These are phyloP conservation scores for Cyberlindnera euphorbiae DNA, from an alignment of 805 yeast species.

Conservation along the genomic window DNA sequence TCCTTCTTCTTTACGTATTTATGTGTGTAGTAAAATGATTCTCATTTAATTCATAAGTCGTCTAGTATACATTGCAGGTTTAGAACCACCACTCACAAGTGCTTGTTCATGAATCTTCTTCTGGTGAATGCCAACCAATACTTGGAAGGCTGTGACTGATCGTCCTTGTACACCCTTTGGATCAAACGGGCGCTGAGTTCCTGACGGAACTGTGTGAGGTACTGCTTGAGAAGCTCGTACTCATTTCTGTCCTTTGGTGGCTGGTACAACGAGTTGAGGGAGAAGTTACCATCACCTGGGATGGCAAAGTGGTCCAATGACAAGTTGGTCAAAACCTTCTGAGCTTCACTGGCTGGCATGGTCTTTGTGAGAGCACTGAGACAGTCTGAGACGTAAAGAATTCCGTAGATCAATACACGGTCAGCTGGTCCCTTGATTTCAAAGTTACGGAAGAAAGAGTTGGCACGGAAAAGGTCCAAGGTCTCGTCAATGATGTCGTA, in stretches of 20 bases:
- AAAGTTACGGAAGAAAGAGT: conserved; percentile 93
- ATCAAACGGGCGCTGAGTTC: conserved; percentile 82
- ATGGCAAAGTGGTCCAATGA: conserved; percentile 83
- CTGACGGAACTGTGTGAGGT: conserved; percentile 91
- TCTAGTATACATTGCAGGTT: too few species aligned
- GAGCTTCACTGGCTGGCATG: conserved; percentile 54
- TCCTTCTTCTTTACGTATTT: too few species aligned
- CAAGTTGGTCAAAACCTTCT: conserved; percentile 68
- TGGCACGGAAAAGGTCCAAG: conserved; percentile 89
- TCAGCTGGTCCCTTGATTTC: conserved; percentile 96
- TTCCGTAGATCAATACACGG: conserved; percentile 89
- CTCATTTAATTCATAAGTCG: too few species aligned
- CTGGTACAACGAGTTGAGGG: conserved; percentile 71
- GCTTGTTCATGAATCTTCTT: conserved; percentile 93
- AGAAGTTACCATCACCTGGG: conserved; percentile 96
- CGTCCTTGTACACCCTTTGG: conserved; percentile 62
- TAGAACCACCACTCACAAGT: too few species aligned
- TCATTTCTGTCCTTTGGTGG: conserved; percentile 74
- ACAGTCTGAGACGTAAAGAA: conserved; percentile 83
- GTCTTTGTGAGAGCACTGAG: conserved; percentile 52
- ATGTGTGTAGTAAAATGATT: too few species aligned
- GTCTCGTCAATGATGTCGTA: conserved; percentile 93
- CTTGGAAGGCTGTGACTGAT: conserved; percentile 65
- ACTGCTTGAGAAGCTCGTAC: conserved; percentile 72
- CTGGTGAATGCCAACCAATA: conserved; percentile 95